Percentiles rank a stretch among this genome's conserved stretches.
phyloP scores from a whole-genome alignment of 176 grass and related monocot genomes.

The Aegilops bicornis region DNA sequence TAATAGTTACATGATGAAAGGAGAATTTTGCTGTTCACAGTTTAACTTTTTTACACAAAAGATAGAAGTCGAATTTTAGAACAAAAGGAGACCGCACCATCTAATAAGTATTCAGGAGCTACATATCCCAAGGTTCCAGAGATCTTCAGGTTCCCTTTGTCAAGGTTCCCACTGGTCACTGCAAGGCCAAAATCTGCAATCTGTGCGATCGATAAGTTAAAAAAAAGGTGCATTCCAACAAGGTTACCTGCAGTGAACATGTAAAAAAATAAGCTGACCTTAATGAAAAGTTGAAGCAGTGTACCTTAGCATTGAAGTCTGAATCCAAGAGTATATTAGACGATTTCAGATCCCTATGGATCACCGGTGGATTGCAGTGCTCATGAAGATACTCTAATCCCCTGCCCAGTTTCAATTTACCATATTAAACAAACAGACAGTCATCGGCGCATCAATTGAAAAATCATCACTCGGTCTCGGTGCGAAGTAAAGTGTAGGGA shows the following conservation, averaged over 20 bases:
- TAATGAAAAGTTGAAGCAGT: constrained; percentile 5
- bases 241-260: neutral
- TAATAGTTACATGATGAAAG: constrained; percentile 20
- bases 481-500: constrained; percentile 34
- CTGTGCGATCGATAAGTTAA: constrained; percentile 19
- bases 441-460: constrained; percentile 23
- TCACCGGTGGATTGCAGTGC: constrained; percentile 83
- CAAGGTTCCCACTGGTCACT: constrained; percentile 56
- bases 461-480: neutral
- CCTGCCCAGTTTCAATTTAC: constrained; percentile 49
- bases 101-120: constrained; percentile 88
- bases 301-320: constrained; percentile 88
- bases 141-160: constrained; percentile 72
- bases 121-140: constrained; percentile 96
- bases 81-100: constrained; percentile 52
- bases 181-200: constrained; percentile 99
- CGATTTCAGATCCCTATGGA: constrained; percentile 98
- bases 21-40: constrained; percentile 1
- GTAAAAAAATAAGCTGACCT: constrained; percentile 16
- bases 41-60: neutral
- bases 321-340: constrained; percentile 98
- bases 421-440: constrained; percentile 32
- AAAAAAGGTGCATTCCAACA: neutral
- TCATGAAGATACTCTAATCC: constrained; percentile 98
- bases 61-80: neutral